Conservation (phyloP, 2,329 filamentous ascomycete genomes). For the Calonectria fujianensis region DNA sequence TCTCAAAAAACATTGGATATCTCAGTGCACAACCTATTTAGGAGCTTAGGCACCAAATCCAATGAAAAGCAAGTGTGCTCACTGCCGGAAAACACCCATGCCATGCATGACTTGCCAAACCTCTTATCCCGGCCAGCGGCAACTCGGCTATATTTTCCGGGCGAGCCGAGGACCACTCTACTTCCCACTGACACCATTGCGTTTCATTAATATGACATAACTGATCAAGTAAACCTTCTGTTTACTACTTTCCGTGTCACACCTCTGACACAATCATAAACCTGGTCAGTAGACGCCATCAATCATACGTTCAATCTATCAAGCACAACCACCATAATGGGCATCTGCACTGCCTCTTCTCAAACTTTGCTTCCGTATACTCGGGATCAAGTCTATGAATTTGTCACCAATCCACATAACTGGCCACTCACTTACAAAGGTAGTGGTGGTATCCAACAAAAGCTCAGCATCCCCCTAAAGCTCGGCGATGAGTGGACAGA, state of each 20-base stretch:
- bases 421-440: slow-evolving; percentile 31
- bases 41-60: neutral
- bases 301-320: neutral
- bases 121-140: neutral
- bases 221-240: neutral
- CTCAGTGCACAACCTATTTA: neutral
- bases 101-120: neutral
- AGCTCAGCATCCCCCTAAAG: slow-evolving; percentile 12
- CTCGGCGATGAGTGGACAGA: slow-evolving; percentile 29
- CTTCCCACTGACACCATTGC: neutral
- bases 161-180: neutral
- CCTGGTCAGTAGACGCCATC: neutral
- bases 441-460: slow-evolving; percentile 27
- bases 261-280: neutral
- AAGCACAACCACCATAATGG: neutral
- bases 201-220: neutral
- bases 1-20: neutral
- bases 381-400: slow-evolving; percentile 28
- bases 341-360: slow-evolving; percentile 18
- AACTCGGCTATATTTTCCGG: slow-evolving; percentile 1
- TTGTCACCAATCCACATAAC: slow-evolving; percentile 28
- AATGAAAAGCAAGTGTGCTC: neutral
- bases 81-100: neutral
- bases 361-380: slow-evolving; percentile 25
- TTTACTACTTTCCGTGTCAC: neutral